phyloP scores from a whole-genome alignment of 2,329 filamentous ascomycete species.

The Colletotrichum lindemuthianum region DNA sequence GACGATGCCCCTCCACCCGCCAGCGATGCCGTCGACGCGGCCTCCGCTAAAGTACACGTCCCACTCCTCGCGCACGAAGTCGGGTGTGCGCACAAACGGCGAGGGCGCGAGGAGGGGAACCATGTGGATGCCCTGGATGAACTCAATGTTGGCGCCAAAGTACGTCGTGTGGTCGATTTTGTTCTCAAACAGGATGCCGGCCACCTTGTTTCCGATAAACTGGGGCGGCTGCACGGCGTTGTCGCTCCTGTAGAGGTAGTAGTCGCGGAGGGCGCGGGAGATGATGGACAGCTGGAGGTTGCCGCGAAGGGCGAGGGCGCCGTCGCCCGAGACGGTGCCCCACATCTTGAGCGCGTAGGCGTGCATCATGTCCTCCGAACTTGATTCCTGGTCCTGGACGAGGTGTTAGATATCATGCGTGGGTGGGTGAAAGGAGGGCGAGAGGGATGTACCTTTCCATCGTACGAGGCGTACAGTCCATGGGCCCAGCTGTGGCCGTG shows the following conservation, averaged over 20 bases:
- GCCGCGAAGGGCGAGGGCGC: conserved; percentile 80
- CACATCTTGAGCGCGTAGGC: conserved; percentile 94
- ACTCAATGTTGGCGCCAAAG: conserved; percentile 79
- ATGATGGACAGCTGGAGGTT: conserved; percentile 87
- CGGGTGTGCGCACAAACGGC: conserved; percentile 70
- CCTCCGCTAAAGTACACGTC: conserved; percentile 77
- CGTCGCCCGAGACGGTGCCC: conserved; percentile 81
- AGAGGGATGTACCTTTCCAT: conserved; percentile 69
- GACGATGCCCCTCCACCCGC: conserved; percentile 88
- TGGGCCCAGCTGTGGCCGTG: conserved; percentile 95
- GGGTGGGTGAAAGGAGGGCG: too few relatives aligned
- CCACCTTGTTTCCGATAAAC: conserved; percentile 84
- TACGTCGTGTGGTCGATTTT: conserved; percentile 94
- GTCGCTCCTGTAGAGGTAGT: conserved; percentile 80
- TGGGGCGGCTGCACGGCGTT: conserved; percentile 77
- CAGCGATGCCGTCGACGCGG: conserved; percentile 70
- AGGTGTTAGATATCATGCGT: conserved; percentile 9
- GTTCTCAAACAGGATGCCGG: conserved; percentile 86
- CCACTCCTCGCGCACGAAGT: conserved; percentile 88
- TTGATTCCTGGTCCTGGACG: conserved; percentile 77
- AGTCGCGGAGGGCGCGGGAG: conserved; percentile 76
- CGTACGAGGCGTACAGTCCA: conserved; percentile 74
- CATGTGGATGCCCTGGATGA: conserved; percentile 85
- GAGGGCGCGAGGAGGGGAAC: conserved; percentile 77
- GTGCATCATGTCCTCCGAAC: conserved; percentile 89